Conservation (phyloP, 345 rosid genomes). For the thale cress (Arabidopsis thaliana) region TAIR10.1 NC_003070.9:27148501-27149000, state of each 20-base stretch:
- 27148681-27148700: conserved; percentile 42
- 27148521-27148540: conserved; percentile 17
- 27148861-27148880: conserved; percentile 64
- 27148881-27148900: conserved; percentile 55
- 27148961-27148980: conserved; percentile 37
- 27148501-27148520: conserved; percentile 15
- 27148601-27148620: conserved; percentile 26
- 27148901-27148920: conserved; percentile 38
- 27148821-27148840: conserved; percentile 59
- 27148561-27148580: conserved; percentile 55
- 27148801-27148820: conserved; percentile 49
- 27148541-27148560: conserved; percentile 33
- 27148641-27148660: conserved; percentile 22
- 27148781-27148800: conserved; percentile 20
- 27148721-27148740: conserved; percentile 41
- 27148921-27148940: conserved; percentile 44
- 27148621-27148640: conserved; percentile 42
- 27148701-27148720: conserved; percentile 44
- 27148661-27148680: neutral
- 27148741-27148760: conserved; percentile 35
- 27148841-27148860: conserved; percentile 65
- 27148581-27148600: conserved; percentile 42
- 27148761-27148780: conserved; percentile 36
- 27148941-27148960: conserved; percentile 40
- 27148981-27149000: conserved; percentile 26